Evolutionary conservation across 2,329 filamentous ascomycete species (phyloP).

Genomic region (Ophiocordyceps camponoti-rufipedis): DNA sequence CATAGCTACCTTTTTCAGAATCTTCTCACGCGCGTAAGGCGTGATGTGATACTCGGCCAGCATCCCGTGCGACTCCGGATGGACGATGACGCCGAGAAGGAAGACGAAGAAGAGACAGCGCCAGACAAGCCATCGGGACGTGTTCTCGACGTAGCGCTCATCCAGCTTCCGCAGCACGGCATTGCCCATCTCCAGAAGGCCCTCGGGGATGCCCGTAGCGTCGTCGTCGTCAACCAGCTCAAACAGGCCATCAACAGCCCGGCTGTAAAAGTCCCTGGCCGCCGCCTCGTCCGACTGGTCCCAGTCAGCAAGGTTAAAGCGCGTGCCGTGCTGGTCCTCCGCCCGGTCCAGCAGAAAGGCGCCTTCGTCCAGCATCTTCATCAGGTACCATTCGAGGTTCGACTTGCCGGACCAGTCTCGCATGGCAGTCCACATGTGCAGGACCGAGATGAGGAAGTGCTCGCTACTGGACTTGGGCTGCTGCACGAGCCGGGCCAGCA

Average conservation of each 20-base stretch:
- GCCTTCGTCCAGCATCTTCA: conserved; percentile 86
- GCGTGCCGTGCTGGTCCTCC: conserved; percentile 56
- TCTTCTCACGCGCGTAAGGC: conserved; percentile 73
- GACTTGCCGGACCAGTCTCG: conserved; percentile 78
- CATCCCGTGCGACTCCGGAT: conserved; percentile 66
- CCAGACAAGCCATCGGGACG: conserved; percentile 68
- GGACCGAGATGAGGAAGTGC: conserved; percentile 62
- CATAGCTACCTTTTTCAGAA: conserved; percentile 61
- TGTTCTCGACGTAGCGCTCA: conserved; percentile 51
- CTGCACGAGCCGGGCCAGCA: conserved; percentile 66
- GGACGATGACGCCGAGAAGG: conserved; percentile 64
- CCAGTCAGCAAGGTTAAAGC: conserved; percentile 54
- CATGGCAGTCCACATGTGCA: conserved; percentile 77
- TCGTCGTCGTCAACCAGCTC: conserved; percentile 73
- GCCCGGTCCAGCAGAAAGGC: conserved; percentile 77
- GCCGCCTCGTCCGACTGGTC: conserved; percentile 64
- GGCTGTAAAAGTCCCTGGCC: conserved; percentile 76
- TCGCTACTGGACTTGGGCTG: conserved; percentile 61
- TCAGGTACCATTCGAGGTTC: conserved; percentile 84
- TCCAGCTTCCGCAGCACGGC: conserved; percentile 67
- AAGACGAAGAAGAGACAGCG: conserved; percentile 89
- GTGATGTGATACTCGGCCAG: conserved; percentile 86
- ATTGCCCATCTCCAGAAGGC: conserved; percentile 67
- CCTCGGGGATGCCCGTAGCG: conserved; percentile 68
- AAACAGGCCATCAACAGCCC: conserved; percentile 65